Evolutionary conservation across 495 filamentous ascomycete species (phyloP).

Genomic region (Zalerion maritima): DNA sequence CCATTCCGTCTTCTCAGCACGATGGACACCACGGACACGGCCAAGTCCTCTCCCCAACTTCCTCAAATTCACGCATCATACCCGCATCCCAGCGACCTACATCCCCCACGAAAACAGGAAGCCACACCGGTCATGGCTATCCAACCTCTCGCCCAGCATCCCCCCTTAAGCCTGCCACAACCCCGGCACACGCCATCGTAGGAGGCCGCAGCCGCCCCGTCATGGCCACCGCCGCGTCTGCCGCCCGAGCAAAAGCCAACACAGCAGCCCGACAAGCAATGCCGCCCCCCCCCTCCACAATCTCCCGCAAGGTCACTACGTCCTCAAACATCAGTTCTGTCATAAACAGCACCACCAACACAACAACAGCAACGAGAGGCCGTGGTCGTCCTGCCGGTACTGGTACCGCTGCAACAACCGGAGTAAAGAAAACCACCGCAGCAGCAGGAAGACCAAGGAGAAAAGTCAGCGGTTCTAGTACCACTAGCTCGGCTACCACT

Average conservation of each 20-base stretch:
- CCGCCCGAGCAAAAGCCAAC: conserved; percentile 14
- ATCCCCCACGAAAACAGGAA: conserved; percentile 30
- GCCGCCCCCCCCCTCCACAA: conserved; percentile 29
- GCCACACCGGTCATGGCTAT: conserved; percentile 43
- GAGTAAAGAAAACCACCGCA: conserved; percentile 13
- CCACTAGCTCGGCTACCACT: conserved; percentile 34
- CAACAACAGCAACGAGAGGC: conserved; percentile 19
- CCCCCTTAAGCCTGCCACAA: conserved; percentile 20
- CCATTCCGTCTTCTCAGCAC: conserved; percentile 34
- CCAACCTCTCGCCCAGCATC: conserved; percentile 26
- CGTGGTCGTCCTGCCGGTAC: conserved; percentile 22
- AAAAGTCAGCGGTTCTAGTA: conserved; percentile 30
- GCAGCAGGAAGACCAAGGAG: conserved; percentile 26
- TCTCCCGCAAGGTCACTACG: conserved; percentile 31
- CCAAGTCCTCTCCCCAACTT: conserved; percentile 66
- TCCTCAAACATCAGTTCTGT: conserved; percentile 24
- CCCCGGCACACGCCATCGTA: conserved; percentile 6
- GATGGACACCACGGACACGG: conserved; percentile 28
- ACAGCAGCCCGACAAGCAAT: conserved; percentile 37
- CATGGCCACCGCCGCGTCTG: conserved; percentile 22
- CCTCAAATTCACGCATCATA: conserved; percentile 58
- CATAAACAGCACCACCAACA: conserved; percentile 10
- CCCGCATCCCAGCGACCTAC: conserved; percentile 40
- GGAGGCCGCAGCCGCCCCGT: conserved; percentile 25
- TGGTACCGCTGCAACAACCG: conserved; percentile 10